Evolutionary conservation across 2,329 filamentous ascomycete genomes (phyloP).

Genomic region (Hypocreales sp.): DNA sequence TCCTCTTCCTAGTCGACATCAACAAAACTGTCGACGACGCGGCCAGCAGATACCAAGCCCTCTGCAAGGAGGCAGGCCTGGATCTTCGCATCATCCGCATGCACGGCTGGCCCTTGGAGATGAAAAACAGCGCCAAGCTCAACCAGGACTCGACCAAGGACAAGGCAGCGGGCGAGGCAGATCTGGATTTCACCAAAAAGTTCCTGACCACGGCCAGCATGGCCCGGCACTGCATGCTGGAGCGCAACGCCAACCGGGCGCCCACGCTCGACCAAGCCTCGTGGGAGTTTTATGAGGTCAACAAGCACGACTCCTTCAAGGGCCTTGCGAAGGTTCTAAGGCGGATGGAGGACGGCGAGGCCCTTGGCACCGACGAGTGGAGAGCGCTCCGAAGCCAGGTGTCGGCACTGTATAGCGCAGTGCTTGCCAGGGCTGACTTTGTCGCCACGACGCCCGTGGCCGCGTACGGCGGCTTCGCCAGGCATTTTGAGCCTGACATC

Average conservation of each 20-base stretch:
- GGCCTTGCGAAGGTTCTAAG: conserved; percentile 20
- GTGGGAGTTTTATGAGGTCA: conserved; percentile 22
- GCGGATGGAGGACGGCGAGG: conserved; percentile 12
- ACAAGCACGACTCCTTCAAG: conserved; percentile 15
- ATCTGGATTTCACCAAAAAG: conserved; percentile 17
- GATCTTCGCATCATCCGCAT: conserved; percentile 20
- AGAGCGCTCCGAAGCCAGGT: conserved; percentile 16
- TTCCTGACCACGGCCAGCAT: conserved; percentile 16
- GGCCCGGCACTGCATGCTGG: conserved; percentile 4
- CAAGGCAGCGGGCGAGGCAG: background rate
- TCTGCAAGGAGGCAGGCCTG: conserved; percentile 20
- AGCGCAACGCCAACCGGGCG: conserved; percentile 10
- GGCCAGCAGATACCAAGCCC: conserved; percentile 21
- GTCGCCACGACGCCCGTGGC: conserved; percentile 30
- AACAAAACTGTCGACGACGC: conserved; percentile 31
- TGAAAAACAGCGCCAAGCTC: conserved; percentile 14
- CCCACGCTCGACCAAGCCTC: conserved; percentile 27
- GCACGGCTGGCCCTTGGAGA: conserved; percentile 24
- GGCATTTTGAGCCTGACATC: conserved; percentile 62
- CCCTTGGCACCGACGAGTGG: conserved; percentile 10
- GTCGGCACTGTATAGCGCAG: conserved; percentile 20
- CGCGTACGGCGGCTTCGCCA: conserved; percentile 19
- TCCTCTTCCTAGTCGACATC: conserved; percentile 30
- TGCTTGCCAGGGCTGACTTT: conserved; percentile 23
- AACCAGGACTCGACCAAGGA: conserved; percentile 5